phyloP scores from a whole-genome alignment of 345 rosid species.

The Geranium brycei region DNA sequence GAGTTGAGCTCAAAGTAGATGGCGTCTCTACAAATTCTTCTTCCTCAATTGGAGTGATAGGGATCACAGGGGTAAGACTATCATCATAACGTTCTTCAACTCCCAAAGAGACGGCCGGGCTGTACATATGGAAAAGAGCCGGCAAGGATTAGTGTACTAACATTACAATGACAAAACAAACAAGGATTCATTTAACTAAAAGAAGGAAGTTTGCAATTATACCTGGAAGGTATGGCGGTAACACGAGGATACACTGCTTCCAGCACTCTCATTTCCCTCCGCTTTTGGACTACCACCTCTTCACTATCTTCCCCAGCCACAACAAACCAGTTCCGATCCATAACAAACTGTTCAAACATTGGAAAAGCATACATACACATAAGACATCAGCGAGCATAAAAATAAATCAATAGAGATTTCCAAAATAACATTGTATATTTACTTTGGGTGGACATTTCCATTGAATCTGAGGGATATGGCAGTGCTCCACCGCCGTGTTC shows the following conservation, averaged over 20 bases:
- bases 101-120: too few species aligned
- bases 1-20: too few species aligned
- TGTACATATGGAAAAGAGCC: too few species aligned
- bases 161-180: too few species aligned
- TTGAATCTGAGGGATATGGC: constrained; percentile 19
- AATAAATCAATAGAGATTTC: neutral
- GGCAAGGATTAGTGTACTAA: too few species aligned
- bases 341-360: constrained; percentile 18
- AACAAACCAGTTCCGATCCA: constrained; percentile 26
- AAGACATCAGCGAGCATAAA: constrained; percentile 4
- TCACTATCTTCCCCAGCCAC: constrained; percentile 46
- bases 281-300: constrained; percentile 27
- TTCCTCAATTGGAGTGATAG: too few species aligned
- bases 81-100: too few species aligned
- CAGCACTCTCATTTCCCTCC: constrained; percentile 29
- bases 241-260: constrained; percentile 43
- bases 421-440: constrained; percentile 1
- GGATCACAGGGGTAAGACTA: too few species aligned
- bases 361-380: neutral
- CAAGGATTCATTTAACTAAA: too few species aligned
- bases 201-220: too few species aligned
- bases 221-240: constrained; percentile 42
- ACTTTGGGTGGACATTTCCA: constrained; percentile 49
- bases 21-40: too few species aligned
- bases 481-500: constrained; percentile 10